Evolutionary conservation across 305 asterid genomes (phyloP), one percentile per base, ranked within the genome.

Genomic region (Euphrasia arctica): DNA sequence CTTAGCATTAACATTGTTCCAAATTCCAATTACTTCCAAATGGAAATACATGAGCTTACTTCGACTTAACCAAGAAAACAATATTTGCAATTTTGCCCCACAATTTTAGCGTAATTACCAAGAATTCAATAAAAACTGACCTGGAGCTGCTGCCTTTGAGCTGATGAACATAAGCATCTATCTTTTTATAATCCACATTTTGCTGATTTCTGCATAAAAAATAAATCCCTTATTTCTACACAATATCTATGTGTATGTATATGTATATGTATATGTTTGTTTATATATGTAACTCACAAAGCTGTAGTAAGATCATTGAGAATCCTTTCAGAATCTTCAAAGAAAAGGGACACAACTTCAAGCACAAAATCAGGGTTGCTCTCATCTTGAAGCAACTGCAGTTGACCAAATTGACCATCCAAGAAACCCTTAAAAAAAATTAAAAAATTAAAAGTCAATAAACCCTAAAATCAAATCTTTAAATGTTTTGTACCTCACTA

Each of bases 291-390:
- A 51, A 51, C 83, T 82, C 7, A 88, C 96, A 88, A 72, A 66
- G 89, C 77, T 36, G 11, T 65, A 39, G 87, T 58, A 52, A 88
- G 94, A 70, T 83, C 86, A 83, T 84, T 77, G 72, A 88, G 77
- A 72, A 88, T 80, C 60, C 85, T 83, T 34, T 82, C 83, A 59
- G 95, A 83, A 76, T 85, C 96, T 65, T 83, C 84, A 78, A 88
- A 84, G 80, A 83, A 88, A n/a, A 88, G 91, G 28, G 89, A 70
- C n/a, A 85, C 86, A 9, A 88, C 95, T 78, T 88, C 95, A 57
- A 72, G 61, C 31, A 88, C 96, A 68, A 88, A 88, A 48, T 78
- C 83, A 25, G 95, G 96, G 70, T 82, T 88, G 80, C 80, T 85
- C 68, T 85, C 96, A 79, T 88, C 96, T 80, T 85, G 86, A 71